These are phyloP conservation scores for Pseudocercospora cruenta DNA, from an alignment of 2,329 filamentous ascomycete genomes.

Conservation along the genomic window DNA sequence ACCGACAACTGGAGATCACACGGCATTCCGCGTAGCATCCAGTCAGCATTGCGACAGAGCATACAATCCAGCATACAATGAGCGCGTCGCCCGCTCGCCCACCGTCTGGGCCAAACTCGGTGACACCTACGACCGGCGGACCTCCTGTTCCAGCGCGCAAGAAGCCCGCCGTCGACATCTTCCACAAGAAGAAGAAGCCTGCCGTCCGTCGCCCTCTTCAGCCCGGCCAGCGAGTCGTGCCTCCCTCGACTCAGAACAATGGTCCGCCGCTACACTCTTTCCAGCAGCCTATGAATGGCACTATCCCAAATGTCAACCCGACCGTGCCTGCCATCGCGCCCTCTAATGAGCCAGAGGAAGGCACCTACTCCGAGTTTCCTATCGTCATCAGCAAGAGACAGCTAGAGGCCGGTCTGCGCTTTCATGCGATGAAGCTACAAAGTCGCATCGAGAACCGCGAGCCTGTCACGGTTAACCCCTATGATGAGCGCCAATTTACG, in stretches of 20 bases:
- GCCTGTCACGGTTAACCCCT: conserved; percentile 57
- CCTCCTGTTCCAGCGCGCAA: conserved; percentile 39
- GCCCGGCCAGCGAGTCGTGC: conserved; percentile 16
- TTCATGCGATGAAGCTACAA: conserved; percentile 85
- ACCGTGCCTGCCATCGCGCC: conserved; percentile 29
- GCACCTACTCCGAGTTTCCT: conserved; percentile 59
- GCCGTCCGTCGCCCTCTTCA: conserved; percentile 33
- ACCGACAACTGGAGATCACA: neutral
- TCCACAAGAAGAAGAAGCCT: conserved; percentile 42
- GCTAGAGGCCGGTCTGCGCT: conserved; percentile 76
- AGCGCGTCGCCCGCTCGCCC: conserved; percentile 40
- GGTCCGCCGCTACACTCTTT: conserved; percentile 13
- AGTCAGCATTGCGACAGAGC: neutral
- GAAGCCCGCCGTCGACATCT: conserved; percentile 40
- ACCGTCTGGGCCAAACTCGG: conserved; percentile 37
- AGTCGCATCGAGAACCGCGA: conserved; percentile 48
- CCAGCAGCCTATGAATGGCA: conserved; percentile 18
- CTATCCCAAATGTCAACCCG: conserved; percentile 1
- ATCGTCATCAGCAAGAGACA: conserved; percentile 82
- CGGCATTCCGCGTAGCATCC: neutral
- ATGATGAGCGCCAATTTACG: conserved; percentile 81
- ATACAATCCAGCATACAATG: conserved; percentile 30
- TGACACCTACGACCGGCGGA: conserved; percentile 44
- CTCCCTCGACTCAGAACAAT: conserved; percentile 13
- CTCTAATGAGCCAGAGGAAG: conserved; percentile 16